These are phyloP conservation scores for Colletotrichum caudatum DNA, from an alignment of 2,329 filamentous ascomycete genomes.

Conservation along the genomic window DNA sequence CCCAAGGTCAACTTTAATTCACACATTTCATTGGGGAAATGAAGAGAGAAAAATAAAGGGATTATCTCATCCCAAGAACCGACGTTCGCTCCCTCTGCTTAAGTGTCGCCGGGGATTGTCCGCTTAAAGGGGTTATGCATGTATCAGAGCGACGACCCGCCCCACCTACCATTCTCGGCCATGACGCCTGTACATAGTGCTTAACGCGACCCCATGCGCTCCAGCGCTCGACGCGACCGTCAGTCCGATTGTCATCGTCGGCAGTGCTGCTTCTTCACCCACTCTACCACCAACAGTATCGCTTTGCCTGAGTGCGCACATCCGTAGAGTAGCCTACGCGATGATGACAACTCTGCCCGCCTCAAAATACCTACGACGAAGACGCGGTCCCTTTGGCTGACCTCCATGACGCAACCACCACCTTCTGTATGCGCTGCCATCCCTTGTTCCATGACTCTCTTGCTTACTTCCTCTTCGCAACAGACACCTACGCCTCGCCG, in stretches of 20 bases:
- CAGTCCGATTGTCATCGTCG: not conserved
- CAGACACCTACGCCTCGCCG: conserved; percentile 56
- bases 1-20: not conserved
- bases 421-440: conserved; percentile 22
- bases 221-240: not conserved
- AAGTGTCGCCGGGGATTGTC: not conserved
- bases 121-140: conserved; percentile 11
- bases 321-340: conserved; percentile 8
- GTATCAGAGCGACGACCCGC: not conserved
- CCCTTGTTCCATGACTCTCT: not conserved
- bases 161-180: conserved; percentile 4
- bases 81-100: not conserved
- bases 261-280: not conserved
- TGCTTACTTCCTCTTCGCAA: not conserved
- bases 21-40: fast-evolving
- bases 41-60: too few species aligned
- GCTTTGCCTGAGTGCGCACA: not conserved
- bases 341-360: conserved; percentile 1
- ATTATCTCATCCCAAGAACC: not conserved
- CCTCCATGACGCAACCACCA: conserved; percentile 39
- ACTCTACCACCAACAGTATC: not conserved
- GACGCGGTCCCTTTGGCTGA: conserved; percentile 37
- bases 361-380: conserved; percentile 5
- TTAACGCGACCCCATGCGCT: conserved; percentile 5
- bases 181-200: conserved; percentile 11